These are phyloP conservation scores for Letharia columbiana DNA, from an alignment of 495 filamentous ascomycete genomes.

Conservation along the genomic window DNA sequence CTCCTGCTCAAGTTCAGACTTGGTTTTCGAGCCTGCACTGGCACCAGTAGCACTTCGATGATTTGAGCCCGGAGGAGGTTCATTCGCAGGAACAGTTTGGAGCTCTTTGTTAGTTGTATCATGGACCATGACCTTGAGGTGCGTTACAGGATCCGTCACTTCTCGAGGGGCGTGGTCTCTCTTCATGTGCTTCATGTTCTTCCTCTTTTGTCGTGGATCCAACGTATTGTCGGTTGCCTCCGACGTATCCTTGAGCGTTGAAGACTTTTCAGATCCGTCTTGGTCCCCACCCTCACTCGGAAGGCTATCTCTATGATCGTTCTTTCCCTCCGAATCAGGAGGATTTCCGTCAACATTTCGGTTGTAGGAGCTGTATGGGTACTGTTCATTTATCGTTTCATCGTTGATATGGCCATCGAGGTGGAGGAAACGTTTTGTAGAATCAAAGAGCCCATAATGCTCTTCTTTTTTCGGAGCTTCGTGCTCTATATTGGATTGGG, in stretches of 20 bases:
- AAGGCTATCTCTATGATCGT: slow-evolving; percentile 8
- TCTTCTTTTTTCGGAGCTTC: slow-evolving; percentile 31
- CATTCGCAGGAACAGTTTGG: slow-evolving; percentile 45
- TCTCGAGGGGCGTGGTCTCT: slow-evolving; percentile 47
- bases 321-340: not conserved
- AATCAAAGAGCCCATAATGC: slow-evolving; percentile 30
- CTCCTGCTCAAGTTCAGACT: slow-evolving; percentile 40
- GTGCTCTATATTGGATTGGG: slow-evolving; percentile 27
- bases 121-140: slow-evolving; percentile 55
- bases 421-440: slow-evolving; percentile 33
- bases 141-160: slow-evolving; percentile 67
- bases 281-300: slow-evolving; percentile 20
- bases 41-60: slow-evolving; percentile 39
- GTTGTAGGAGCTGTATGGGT: slow-evolving; percentile 21
- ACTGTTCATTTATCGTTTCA: slow-evolving; percentile 16
- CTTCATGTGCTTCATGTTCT: slow-evolving; percentile 49
- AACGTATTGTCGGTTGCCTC: slow-evolving; percentile 38
- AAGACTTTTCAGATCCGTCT: slow-evolving; percentile 11
- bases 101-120: slow-evolving; percentile 55
- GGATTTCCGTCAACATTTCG: slow-evolving; percentile 15
- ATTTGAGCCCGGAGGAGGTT: slow-evolving; percentile 36
- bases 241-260: slow-evolving; percentile 40
- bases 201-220: slow-evolving; percentile 50
- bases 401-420: slow-evolving; percentile 31
- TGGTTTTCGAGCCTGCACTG: slow-evolving; percentile 38